Percentiles rank a stretch among this genome's conserved stretches.
Evolutionary conservation across 2,329 filamentous ascomycete species (phyloP).

Genomic region (Dactylonectria estremocensis): DNA sequence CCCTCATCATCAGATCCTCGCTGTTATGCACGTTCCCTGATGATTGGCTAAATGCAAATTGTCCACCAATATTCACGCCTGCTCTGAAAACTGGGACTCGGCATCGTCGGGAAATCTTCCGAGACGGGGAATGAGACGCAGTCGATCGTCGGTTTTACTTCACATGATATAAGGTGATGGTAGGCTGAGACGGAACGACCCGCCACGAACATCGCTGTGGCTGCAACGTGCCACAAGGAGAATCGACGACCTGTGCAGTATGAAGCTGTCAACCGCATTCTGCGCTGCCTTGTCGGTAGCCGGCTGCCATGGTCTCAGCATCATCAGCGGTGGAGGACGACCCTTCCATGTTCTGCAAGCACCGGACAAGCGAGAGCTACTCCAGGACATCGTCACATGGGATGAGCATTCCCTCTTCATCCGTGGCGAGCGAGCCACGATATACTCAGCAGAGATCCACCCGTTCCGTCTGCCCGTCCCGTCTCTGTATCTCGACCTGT

Average conservation of each 20-base stretch:
- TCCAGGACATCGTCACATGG: slow-evolving; percentile 72
- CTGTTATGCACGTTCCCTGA: slow-evolving; percentile 19
- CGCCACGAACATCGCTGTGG: not conserved
- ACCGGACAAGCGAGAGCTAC: slow-evolving; percentile 41
- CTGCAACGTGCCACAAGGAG: not conserved
- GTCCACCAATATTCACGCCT: slow-evolving; percentile 39
- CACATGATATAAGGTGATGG: not conserved
- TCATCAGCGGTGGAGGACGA: slow-evolving; percentile 34
- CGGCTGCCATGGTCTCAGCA: slow-evolving; percentile 32
- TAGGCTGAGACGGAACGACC: not conserved
- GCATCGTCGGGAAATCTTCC: slow-evolving; percentile 32
- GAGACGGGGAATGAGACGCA: not conserved
- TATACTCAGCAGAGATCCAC: slow-evolving; percentile 83
- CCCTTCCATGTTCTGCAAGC: slow-evolving; percentile 44
- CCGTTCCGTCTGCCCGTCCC: slow-evolving; percentile 70
- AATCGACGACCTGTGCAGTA: not conserved
- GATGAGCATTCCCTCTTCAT: slow-evolving; percentile 81
- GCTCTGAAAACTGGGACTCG: not conserved
- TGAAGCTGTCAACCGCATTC: slow-evolving; percentile 36
- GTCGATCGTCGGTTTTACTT: not conserved
- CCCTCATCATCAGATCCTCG: not conserved
- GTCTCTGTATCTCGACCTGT: slow-evolving; percentile 75
- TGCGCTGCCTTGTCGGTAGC: slow-evolving; percentile 14
- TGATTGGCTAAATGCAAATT: slow-evolving; percentile 39
- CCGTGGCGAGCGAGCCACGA: slow-evolving; percentile 77